Conservation (phyloP, 2,329 filamentous ascomycete genomes). For the Trichoderma simmonsii region DNA sequence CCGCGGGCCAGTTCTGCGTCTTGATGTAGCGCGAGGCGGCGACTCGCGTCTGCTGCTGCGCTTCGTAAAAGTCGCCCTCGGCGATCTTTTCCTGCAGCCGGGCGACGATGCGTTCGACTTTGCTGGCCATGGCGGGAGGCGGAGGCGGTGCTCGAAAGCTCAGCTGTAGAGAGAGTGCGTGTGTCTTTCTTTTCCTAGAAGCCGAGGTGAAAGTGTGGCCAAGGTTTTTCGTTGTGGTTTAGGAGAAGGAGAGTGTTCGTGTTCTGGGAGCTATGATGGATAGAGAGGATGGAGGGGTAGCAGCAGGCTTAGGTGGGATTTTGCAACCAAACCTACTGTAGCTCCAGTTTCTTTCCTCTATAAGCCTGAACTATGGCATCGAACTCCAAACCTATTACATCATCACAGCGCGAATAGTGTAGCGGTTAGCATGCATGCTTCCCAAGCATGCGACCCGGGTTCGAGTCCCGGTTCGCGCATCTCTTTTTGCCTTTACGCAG, state of each 20-base stretch:
- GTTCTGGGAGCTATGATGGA: conserved; percentile 4
- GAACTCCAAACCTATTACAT: conserved; percentile 13
- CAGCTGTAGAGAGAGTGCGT: background rate
- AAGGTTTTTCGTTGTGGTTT: background rate
- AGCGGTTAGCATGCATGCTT: conserved; percentile 40
- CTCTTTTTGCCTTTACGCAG: conserved; percentile 8
- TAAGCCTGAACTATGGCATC: background rate
- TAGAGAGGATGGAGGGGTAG: conserved; percentile 11
- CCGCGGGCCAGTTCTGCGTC: conserved; percentile 75
- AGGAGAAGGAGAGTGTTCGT: background rate
- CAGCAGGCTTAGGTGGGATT: conserved; percentile 1
- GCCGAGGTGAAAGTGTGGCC: background rate
- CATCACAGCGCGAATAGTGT: conserved; percentile 33
- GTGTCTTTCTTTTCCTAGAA: background rate
- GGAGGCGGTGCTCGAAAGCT: background rate
- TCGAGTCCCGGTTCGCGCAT: conserved; percentile 38
- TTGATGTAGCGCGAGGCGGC: conserved; percentile 94
- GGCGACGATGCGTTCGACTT: conserved; percentile 51
- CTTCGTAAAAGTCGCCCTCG: conserved; percentile 95
- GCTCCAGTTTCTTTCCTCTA: background rate
- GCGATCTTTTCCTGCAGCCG: conserved; percentile 81
- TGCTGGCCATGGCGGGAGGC: conserved; percentile 36
- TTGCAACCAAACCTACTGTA: background rate
- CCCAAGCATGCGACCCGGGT: conserved; percentile 38
- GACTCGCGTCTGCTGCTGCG: conserved; percentile 95